Base-by-base conservation (phyloP, 2,329 filamentous ascomycete genomes). In the Exophiala xenobiotica region DNA sequence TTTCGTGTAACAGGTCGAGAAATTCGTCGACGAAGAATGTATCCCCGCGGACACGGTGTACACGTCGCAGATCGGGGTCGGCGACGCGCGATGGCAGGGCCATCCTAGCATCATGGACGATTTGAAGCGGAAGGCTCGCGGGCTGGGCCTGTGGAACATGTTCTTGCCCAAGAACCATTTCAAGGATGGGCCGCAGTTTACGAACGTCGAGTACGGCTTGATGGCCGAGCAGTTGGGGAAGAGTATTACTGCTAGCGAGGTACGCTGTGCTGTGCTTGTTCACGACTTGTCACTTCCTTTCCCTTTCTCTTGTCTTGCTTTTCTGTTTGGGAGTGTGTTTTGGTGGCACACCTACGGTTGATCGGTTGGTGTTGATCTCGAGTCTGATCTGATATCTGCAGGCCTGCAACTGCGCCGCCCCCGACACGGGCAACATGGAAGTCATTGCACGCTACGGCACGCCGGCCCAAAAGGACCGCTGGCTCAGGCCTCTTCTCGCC, bases 171-270 rank as follows among this genome's bases (percentile, higher is more conserved):
- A 88, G 76, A 90, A 86, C 64, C 91, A 96, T 74, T 97, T 96
- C 79, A 89, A 87, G 70, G 89, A 96, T 74, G 95, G 90, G 1
- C 90, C 92, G 18, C 93, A 93, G 24, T 60, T 60, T 46, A 89
- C 84, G 53, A 99, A 97, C 72, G 78, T 99, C 57, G 93, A 99
- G 74, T 99, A 99, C 68, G 93, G 91, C 8, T 76, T 99, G 63
- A 99, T 97, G 91, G 93, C 93, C n/a, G 93, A 99, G 75, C 88
- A 89, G 74, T 77, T 97, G 63, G 93, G 93, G 58, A 92, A 89
- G 75, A 95, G 88, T 61, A 78, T 81, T 67, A 78, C 83, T 57
- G 93, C 90, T 7, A 89, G 87, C 6, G 89, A 93, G 76, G 90
- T 90, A 18, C 87, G 86, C n/a, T n/a, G n/a, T n/a, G n/a, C n/a